Conservation (phyloP, 106 monocot genomes). For the Platanthera guangdongensis region DNA sequence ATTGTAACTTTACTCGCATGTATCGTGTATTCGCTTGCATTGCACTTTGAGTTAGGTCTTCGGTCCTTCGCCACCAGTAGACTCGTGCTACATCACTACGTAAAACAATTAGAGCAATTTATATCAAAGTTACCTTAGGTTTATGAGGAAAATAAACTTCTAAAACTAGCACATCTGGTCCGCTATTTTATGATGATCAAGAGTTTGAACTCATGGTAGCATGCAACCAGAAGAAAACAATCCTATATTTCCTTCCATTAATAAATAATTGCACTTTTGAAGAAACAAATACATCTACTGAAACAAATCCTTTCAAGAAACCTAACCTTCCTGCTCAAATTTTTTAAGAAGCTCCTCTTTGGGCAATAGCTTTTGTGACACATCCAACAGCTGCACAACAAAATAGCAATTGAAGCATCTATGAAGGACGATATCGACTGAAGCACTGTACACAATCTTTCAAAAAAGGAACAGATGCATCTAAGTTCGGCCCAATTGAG, state of each 20-base stretch:
- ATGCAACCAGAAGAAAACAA: too few relatives aligned
- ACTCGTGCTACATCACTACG: too few relatives aligned
- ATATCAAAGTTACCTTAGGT: too few relatives aligned
- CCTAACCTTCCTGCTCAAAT: conserved; percentile 72
- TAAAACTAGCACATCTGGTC: too few relatives aligned
- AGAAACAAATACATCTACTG: neutral
- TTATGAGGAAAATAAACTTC: too few relatives aligned
- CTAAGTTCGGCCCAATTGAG: neutral
- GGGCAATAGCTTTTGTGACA: conserved; percentile 72
- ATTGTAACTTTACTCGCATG: too few relatives aligned
- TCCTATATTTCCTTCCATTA: neutral
- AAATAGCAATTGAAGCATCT: neutral
- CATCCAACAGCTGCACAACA: conserved; percentile 63
- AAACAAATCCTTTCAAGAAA: neutral
- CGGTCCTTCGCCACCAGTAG: too few relatives aligned
- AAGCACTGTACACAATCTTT: neutral
- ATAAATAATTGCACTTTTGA: neutral
- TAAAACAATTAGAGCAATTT: too few relatives aligned
- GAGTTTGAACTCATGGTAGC: too few relatives aligned
- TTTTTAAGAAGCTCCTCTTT: conserved; percentile 52
- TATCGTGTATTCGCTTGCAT: too few relatives aligned
- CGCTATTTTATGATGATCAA: too few relatives aligned
- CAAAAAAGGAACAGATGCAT: neutral
- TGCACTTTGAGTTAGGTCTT: too few relatives aligned
- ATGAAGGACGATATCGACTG: neutral